These are phyloP conservation scores for Schwanniomyces pseudopolymorphus DNA, from an alignment of 805 yeast genomes.

Conservation along the genomic window DNA sequence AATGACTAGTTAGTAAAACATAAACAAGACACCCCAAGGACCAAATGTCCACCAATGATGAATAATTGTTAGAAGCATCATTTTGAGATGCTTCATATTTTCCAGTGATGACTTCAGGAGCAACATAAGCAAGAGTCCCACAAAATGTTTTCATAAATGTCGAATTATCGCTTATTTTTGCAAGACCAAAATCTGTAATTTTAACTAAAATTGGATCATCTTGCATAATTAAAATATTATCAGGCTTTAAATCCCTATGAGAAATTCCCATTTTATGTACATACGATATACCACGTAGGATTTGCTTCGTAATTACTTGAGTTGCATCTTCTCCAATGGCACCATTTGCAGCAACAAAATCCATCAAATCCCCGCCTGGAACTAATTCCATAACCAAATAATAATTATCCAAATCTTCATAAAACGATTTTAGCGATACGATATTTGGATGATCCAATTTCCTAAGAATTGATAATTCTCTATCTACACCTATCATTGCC, in stretches of 20 bases:
- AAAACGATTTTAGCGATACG: slow-evolving; percentile 78
- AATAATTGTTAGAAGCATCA: slow-evolving; percentile 47
- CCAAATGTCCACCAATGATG: slow-evolving; percentile 95
- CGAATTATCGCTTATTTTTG: slow-evolving; percentile 82
- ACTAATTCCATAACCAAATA: slow-evolving; percentile 95
- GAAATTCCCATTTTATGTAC: slow-evolving; percentile 89
- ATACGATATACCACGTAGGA: slow-evolving; percentile 78
- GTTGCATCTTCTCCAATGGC: slow-evolving; percentile 90
- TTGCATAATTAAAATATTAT: slow-evolving; percentile 84
- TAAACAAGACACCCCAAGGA: slow-evolving; percentile 92
- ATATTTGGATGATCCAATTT: slow-evolving; percentile 82
- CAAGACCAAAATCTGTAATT: slow-evolving; percentile 94
- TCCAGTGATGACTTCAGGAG: slow-evolving; percentile 84
- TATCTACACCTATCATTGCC: slow-evolving; percentile 70
- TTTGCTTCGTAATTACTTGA: slow-evolving; percentile 81
- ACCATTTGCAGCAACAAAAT: slow-evolving; percentile 90
- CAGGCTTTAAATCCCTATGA: slow-evolving; percentile 97
- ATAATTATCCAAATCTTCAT: slow-evolving; percentile 77
- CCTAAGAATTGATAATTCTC: slow-evolving; percentile 81
- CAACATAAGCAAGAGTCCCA: slow-evolving; percentile 95
- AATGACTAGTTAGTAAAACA: slow-evolving; percentile 87
- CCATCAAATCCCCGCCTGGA: slow-evolving; percentile 97
- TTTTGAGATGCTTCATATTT: slow-evolving; percentile 43
- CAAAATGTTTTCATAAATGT: slow-evolving; percentile 94
- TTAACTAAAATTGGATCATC: slow-evolving; percentile 92